Percentiles rank a stretch among this genome's conserved stretches.
These are phyloP conservation scores for Closterium sp. DNA, from an alignment of 139 green algal genomes.

Conservation along the genomic window DNA sequence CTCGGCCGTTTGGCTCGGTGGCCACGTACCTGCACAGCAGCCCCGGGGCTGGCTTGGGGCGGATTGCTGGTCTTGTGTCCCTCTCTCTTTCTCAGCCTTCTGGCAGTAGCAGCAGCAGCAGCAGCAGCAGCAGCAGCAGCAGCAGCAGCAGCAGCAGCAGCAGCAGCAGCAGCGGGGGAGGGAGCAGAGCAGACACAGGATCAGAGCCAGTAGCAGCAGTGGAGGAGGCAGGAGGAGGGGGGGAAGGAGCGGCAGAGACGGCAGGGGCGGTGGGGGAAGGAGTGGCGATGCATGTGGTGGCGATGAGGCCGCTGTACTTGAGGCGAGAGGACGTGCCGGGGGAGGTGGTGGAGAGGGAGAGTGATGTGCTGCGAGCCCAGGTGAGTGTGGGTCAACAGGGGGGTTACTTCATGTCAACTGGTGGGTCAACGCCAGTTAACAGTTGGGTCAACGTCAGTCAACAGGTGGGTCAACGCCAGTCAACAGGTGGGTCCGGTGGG, in stretches of 20 bases:
- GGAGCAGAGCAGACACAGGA: not conserved
- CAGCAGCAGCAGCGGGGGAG: not conserved
- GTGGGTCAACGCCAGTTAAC: no score
- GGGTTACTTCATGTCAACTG: no score
- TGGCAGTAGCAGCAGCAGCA: no score
- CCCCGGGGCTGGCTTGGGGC: constrained; percentile 23
- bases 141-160: no score
- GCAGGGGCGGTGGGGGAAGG: constrained; percentile 48
- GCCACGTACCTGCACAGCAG: constrained; percentile 40
- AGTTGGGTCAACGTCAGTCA: not conserved
- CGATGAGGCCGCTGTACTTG: no score
- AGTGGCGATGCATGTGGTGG: constrained; percentile 17
- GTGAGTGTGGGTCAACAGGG: no score
- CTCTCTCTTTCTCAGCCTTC: not conserved
- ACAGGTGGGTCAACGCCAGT: not conserved
- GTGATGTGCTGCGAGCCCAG: no score
- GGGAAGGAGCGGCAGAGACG: not conserved
- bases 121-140: no score
- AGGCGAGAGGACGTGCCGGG: no score
- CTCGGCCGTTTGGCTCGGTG: constrained; percentile 13
- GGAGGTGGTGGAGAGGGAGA: no score
- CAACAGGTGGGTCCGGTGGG: no score
- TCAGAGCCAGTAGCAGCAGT: not conserved
- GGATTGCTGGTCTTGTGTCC: not conserved
- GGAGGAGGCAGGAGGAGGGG: not conserved